A percentile compares a stretch with the other conserved stretches of the same genome.
Conservation (phyloP, 768 basidiomycete genomes). For the Tulasnella sp. region DNA sequence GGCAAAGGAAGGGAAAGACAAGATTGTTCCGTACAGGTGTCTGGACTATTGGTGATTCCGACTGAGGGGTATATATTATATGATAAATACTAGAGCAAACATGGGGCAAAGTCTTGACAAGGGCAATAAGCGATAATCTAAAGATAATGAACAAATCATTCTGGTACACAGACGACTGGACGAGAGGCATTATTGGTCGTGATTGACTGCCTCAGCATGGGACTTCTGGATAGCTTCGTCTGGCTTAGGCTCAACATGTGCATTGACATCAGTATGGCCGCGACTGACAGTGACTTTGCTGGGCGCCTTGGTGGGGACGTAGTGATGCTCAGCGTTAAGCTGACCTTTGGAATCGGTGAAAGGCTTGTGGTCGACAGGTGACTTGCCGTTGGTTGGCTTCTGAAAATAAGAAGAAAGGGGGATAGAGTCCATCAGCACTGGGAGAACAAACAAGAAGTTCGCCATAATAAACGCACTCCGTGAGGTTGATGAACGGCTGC, state of each 20-base stretch:
- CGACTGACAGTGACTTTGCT: background rate
- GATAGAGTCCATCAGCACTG: background rate
- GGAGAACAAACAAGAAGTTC: background rate
- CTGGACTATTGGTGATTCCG: slow-evolving; percentile 42
- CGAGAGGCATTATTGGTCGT: background rate
- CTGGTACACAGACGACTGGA: background rate
- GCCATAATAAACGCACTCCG: background rate
- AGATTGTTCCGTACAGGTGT: slow-evolving; percentile 34
- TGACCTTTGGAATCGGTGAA: background rate
- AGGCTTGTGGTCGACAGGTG: background rate
- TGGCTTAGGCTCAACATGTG: background rate
- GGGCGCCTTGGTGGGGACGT: background rate
- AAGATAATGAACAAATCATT: background rate
- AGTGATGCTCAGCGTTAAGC: background rate
- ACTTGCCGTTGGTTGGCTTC: background rate
- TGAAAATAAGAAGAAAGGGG: too few species aligned
- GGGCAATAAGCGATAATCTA: background rate
- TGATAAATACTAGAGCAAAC: background rate
- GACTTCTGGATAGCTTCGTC: background rate
- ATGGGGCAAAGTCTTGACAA: background rate
- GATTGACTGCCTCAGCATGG: background rate
- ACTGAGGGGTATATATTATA: background rate
- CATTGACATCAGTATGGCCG: background rate
- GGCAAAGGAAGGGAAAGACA: slow-evolving; percentile 29
- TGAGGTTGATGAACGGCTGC: background rate